Conservation (phyloP, 345 rosid genomes). For the Hibiscus tridactylites region DNA sequence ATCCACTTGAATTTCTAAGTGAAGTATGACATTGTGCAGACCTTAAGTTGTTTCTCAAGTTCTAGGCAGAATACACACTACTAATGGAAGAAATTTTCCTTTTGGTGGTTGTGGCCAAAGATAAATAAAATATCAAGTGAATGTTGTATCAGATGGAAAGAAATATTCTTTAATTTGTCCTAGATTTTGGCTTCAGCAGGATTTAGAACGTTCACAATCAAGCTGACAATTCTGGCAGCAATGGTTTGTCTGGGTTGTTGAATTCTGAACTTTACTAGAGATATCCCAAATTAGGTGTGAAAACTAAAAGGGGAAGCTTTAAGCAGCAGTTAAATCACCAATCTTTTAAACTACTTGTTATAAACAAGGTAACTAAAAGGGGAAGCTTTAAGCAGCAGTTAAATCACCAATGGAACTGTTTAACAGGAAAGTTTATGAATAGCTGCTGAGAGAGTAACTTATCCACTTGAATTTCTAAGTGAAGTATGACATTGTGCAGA, state of each 20-base stretch:
- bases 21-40: neutral
- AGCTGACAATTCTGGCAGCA: neutral
- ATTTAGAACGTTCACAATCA: neutral
- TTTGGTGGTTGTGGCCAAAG: neutral
- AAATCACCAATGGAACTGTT: neutral
- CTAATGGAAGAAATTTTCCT: neutral
- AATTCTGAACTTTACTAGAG: neutral
- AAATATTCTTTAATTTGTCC: neutral
- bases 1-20: neutral
- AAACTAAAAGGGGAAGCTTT: neutral
- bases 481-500: too few relatives aligned
- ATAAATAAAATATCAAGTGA: neutral
- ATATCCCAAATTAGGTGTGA: conserved; percentile 2
- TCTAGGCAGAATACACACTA: conserved; percentile 1
- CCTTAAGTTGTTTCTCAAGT: neutral
- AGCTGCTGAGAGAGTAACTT: too few relatives aligned
- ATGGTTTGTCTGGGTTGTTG: neutral
- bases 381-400: neutral
- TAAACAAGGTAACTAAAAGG: neutral
- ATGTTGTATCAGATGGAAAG: neutral
- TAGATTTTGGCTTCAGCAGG: neutral
- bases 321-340: neutral
- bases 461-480: too few relatives aligned
- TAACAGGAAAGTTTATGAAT: too few relatives aligned
- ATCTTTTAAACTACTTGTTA: neutral